Evolutionary conservation across 129 eudicot genomes (phyloP), one percentile per base, ranked within the genome.

Genomic region (Arctium lappa): DNA sequence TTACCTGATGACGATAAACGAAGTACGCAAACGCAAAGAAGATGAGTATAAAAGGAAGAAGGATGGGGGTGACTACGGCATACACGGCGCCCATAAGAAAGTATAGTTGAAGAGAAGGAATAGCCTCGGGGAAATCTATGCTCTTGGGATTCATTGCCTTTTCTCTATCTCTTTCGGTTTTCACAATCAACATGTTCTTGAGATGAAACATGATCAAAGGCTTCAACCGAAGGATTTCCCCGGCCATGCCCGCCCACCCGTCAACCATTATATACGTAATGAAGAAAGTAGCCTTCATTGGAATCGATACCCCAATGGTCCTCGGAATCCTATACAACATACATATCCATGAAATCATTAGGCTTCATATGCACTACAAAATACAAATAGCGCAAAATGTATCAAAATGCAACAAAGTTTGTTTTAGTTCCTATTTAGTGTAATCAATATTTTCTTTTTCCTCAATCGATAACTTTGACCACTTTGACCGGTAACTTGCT

Each of bases 241-340:
- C 84, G 7, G 98, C 98, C 78, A 94, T 94, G 65, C 97, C 98
- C 31, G 98, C 98, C 97, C 98, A 94, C 63, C 98, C 98, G 69
- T 94, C 98, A 69, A 94, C 96, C 98, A 94, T 94, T 87, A 92
- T 90, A 75, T 90, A 94, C 22, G 98, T 94, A 33, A 94, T 91
- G 75, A 94, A 94, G 85, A 94, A 94, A 69, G 98, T 94, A 74
- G 97, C 98, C 81, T 94, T 94, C 96, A 89, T 91, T 42, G 98
- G 98, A 76, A 94, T 92, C 27, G 97, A 89, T 79, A 94, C 98
- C 29, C 97, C 98, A 63, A 94, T 94, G 6, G 90, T 94, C 80
- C 94, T 86, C 2, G 98, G 98, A 63, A 94, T 94, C 90, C 98
- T 94, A 32, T 29, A 66, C 48, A 66, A 90, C 72, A 80, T 33